Conservation (phyloP, 441 rosid genomes). For the Brassica balearica region DNA sequence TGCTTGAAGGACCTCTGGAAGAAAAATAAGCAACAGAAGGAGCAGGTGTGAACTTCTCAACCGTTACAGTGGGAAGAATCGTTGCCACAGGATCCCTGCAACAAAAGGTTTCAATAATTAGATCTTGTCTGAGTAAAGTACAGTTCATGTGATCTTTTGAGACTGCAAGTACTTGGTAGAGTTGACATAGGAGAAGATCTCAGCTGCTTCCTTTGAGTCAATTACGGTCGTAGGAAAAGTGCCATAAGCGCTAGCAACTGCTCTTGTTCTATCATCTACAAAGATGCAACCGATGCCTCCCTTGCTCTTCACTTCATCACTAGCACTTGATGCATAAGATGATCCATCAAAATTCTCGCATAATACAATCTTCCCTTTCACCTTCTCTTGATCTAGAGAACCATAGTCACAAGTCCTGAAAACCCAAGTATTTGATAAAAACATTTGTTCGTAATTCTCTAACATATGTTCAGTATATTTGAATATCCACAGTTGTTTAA, state of each 20-base stretch:
- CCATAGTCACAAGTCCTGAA: slow-evolving; percentile 57
- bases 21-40: slow-evolving; percentile 75
- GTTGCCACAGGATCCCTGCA: slow-evolving; percentile 79
- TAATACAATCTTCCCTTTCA: slow-evolving; percentile 69
- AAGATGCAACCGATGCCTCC: slow-evolving; percentile 67
- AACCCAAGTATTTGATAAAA: slow-evolving; percentile 17
- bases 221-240: slow-evolving; percentile 58
- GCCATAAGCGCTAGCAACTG: slow-evolving; percentile 54
- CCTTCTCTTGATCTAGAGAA: slow-evolving; percentile 52
- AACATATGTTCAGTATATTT: slow-evolving; percentile 1
- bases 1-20: slow-evolving; percentile 72
- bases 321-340: slow-evolving; percentile 31
- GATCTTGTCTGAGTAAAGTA: neutral
- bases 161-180: slow-evolving; percentile 57
- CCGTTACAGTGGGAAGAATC: slow-evolving; percentile 57
- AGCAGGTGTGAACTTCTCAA: slow-evolving; percentile 62
- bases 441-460: neutral
- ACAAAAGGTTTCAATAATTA: neutral
- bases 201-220: slow-evolving; percentile 59
- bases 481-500: neutral
- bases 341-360: slow-evolving; percentile 51
- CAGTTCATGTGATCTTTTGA: neutral
- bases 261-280: slow-evolving; percentile 54
- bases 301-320: slow-evolving; percentile 50
- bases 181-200: slow-evolving; percentile 63